These are phyloP conservation scores for Phellopilus nigrolimitatus DNA, from an alignment of 1,284 basidiomycete species.

Conservation along the genomic window DNA sequence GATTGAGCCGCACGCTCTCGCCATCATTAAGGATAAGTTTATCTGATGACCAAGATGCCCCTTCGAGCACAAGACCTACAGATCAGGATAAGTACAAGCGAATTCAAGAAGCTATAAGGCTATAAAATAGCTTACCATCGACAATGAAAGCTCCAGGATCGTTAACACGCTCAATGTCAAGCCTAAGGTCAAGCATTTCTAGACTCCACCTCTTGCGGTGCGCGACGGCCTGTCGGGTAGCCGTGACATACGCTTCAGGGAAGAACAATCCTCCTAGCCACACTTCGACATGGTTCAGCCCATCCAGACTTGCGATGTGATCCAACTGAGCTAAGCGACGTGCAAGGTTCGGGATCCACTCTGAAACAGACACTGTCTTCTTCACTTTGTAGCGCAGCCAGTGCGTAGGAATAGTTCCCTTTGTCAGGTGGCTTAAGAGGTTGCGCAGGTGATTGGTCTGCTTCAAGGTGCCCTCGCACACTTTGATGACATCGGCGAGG, in stretches of 20 bases:
- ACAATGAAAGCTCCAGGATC: constrained; percentile 76
- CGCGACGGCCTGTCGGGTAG: constrained; percentile 88
- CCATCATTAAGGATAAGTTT: constrained; percentile 79
- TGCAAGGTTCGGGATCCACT: constrained; percentile 81
- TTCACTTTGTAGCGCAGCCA: constrained; percentile 90
- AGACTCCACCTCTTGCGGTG: constrained; percentile 88
- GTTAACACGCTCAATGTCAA: constrained; percentile 77
- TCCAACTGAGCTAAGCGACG: constrained; percentile 79
- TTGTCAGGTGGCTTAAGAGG: constrained; percentile 82
- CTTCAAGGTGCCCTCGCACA: constrained; percentile 84
- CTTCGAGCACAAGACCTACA: constrained; percentile 84
- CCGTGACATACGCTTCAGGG: constrained; percentile 93
- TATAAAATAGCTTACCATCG: constrained; percentile 57
- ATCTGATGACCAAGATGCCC: constrained; percentile 69
- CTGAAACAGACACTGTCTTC: constrained; percentile 73
- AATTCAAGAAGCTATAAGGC: not conserved
- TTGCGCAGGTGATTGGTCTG: constrained; percentile 92
- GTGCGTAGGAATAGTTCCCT: constrained; percentile 83
- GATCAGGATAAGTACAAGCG: not conserved
- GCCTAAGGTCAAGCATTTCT: constrained; percentile 77
- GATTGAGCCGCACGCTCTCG: constrained; percentile 65
- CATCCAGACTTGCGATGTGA: constrained; percentile 63
- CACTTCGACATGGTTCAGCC: constrained; percentile 69
- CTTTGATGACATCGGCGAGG: constrained; percentile 73
- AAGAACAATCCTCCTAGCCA: constrained; percentile 93